Base-by-base conservation (phyloP, 2,329 filamentous ascomycete species). In the Hymenotorrendiella dingleyae region DNA sequence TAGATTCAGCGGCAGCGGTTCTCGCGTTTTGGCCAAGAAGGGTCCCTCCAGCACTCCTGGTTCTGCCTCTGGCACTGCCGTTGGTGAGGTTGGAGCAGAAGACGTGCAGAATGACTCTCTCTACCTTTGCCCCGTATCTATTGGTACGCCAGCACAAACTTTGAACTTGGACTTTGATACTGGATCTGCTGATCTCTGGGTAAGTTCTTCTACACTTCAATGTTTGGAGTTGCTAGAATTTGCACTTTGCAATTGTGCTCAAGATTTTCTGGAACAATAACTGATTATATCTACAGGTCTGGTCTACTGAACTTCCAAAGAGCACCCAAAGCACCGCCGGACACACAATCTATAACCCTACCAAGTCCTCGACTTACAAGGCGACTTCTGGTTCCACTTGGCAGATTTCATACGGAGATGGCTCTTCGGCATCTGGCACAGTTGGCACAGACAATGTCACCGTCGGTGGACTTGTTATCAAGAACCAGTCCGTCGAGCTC, bases 131-230 rank as follows among this genome's bases (percentile, higher is more conserved):
- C 69, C 75, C 22, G 75, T 86, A 20, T 58, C 65, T 11, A 80
- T 87, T 47, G 84, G 84, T 21, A 81, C 74, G 2, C 82, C 82
- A 12, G 62, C 70, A 1, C 82, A 86, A 65, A 77, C 64, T 34
- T 52, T 81, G 32, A 72, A 70, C 49, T 61, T 86, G 11, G 74
- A 85, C 55, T 85, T 86, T 48, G 83, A 87, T 59, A 85, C 82
- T 28, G 82, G 82, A 16, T 84, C 79, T 9, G 72, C 80, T 16
- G 83, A 86, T 65, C 68, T 84, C 17, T 86, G 80, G 82, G 75
- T 79, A 65, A 53, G 68, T 49, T 38, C 4, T 29, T 14, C 17
- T 30, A n/a, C n/a, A n/a, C n/a, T n/a, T n/a, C n/a, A n/a, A n/a
- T n/a, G n/a, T n/a, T n/a, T n/a, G n/a, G n/a, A n/a, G n/a, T n/a